Conservation (phyloP, 257 asterid genomes). For the Lithospermum erythrorhizon region DNA sequence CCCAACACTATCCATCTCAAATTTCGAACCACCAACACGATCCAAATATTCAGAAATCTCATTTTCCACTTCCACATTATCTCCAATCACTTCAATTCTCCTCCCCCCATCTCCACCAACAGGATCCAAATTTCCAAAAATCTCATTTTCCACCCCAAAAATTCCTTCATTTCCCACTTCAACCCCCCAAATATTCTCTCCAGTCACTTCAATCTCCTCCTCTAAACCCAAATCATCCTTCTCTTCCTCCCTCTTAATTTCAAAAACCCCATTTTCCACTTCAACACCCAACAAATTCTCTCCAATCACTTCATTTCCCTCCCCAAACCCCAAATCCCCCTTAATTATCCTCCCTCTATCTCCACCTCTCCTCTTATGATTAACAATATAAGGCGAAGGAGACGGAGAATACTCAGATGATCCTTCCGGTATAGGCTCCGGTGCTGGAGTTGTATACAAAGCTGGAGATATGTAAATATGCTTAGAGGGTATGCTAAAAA, state of each 20-base stretch:
- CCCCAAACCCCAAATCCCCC: no score
- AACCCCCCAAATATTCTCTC: background rate
- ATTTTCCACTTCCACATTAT: no score
- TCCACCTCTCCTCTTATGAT: constrained; percentile 62
- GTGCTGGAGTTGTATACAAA: constrained; percentile 66
- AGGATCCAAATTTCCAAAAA: background rate
- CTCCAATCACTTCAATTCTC: no score
- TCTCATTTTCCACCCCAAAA: background rate
- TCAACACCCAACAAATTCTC: no score
- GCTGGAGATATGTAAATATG: constrained; percentile 73
- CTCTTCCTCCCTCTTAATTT: constrained; percentile 5
- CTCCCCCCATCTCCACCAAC: no score
- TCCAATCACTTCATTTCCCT: no score
- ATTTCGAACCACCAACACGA: background rate
- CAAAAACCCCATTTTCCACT: no score
- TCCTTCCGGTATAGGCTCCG: constrained; percentile 49
- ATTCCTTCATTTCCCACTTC: background rate
- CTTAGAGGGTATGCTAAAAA: constrained; percentile 14
- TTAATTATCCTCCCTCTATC: constrained; percentile 17
- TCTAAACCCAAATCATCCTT: constrained; percentile 33
- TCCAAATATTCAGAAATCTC: background rate
- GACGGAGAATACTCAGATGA: constrained; percentile 29
- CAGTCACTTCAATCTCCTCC: background rate
- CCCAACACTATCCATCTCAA: constrained; percentile 22
- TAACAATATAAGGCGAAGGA: constrained; percentile 77